Percentiles rank a stretch among this genome's conserved stretches.
Evolutionary conservation across 2,329 filamentous ascomycete genomes (phyloP).

Genomic region (Sordariomycetes sp.): DNA sequence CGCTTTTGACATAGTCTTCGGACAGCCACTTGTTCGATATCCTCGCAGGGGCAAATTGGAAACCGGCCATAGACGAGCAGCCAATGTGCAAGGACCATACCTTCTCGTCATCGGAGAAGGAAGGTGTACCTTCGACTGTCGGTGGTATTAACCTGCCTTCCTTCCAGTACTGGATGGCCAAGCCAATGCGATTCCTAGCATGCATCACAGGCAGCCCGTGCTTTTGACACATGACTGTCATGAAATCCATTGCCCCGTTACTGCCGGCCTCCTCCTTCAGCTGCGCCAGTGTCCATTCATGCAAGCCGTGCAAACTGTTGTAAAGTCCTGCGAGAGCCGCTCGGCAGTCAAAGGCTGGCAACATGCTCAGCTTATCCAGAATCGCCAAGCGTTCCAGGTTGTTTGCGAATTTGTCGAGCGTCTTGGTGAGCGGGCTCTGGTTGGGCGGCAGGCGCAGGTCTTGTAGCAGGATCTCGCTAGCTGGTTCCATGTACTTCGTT

Average conservation of each 20-base stretch:
- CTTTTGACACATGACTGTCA: constrained; percentile 57
- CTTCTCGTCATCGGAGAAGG: constrained; percentile 31
- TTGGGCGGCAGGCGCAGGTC: constrained; percentile 52
- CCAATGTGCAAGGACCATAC: constrained; percentile 62
- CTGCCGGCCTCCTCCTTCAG: constrained; percentile 40
- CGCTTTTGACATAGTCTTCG: constrained; percentile 50
- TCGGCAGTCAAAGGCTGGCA: constrained; percentile 60
- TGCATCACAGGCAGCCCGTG: constrained; percentile 68
- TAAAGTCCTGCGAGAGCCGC: constrained; percentile 69
- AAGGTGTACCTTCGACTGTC: constrained; percentile 23
- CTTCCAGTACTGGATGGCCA: constrained; percentile 73
- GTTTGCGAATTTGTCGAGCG: constrained; percentile 57
- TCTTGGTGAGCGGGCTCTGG: constrained; percentile 60
- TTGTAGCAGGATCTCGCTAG: constrained; percentile 54
- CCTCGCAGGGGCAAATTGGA: constrained; percentile 51
- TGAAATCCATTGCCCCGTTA: constrained; percentile 38
- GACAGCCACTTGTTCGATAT: constrained; percentile 70
- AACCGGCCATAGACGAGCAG: constrained; percentile 40
- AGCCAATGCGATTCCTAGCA: constrained; percentile 53
- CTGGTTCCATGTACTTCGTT: constrained; percentile 49
- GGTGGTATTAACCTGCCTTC: constrained; percentile 41
- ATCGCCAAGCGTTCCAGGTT: constrained; percentile 63
- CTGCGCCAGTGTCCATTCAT: constrained; percentile 58
- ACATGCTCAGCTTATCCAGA: constrained; percentile 63
- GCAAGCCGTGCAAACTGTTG: constrained; percentile 58